phyloP scores from a whole-genome alignment of 495 filamentous ascomycete genomes.

The Neohortaea acidophila region DNA sequence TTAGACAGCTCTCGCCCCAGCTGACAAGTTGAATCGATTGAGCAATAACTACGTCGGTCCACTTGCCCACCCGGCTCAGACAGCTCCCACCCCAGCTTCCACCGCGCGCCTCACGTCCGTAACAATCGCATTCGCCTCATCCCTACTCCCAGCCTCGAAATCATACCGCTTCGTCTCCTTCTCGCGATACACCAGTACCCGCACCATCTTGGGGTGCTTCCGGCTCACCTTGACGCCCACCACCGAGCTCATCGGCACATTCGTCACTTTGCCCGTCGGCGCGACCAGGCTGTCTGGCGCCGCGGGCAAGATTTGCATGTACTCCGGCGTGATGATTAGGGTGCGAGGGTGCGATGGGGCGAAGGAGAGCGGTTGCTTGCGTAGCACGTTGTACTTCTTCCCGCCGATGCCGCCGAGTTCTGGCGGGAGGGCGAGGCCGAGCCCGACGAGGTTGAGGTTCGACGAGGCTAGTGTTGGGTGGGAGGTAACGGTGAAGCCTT shows the following conservation, averaged over 20 bases:
- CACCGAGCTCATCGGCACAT: conserved; percentile 82
- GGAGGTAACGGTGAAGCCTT: conserved; percentile 2
- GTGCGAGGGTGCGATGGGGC: conserved; percentile 69
- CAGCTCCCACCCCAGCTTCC: too few species aligned
- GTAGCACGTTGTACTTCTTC: conserved; percentile 77
- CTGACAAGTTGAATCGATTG: too few species aligned
- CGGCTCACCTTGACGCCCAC: conserved; percentile 85
- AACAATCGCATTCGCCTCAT: conserved; percentile 80
- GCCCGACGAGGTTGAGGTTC: conserved; percentile 31
- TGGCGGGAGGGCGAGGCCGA: background rate
- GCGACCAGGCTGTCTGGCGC: conserved; percentile 26
- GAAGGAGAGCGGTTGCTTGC: conserved; percentile 90
- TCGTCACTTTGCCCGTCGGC: conserved; percentile 51
- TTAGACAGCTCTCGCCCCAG: too few species aligned
- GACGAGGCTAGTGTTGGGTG: conserved; percentile 1
- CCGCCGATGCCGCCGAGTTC: conserved; percentile 53
- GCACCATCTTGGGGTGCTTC: conserved; percentile 82
- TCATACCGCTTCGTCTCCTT: conserved; percentile 91
- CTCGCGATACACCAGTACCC: conserved; percentile 65
- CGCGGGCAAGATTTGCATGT: conserved; percentile 82
- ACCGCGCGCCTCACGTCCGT: conserved; percentile 67
- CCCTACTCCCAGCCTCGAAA: conserved; percentile 68
- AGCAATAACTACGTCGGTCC: too few species aligned
- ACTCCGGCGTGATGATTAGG: conserved; percentile 84
- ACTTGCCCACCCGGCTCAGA: too few species aligned